Percentiles rank a stretch among this genome's conserved stretches.
Conservation (phyloP, 225 moss, liverwort and hornwort species). For the Rhytidiadelphus loreus region DNA sequence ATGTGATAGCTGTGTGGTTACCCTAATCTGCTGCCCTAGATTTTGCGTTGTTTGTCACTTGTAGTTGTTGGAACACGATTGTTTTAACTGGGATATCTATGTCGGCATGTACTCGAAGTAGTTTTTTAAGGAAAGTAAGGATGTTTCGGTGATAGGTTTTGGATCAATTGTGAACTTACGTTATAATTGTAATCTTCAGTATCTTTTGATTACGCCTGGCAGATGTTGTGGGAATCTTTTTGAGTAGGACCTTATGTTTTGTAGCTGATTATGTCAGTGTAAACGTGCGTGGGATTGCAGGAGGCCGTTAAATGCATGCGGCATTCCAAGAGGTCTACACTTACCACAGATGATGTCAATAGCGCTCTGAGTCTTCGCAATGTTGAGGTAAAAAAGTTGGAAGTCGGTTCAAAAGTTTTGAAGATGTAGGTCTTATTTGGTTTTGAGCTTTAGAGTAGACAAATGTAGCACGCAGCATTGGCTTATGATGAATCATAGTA, state of each 20-base stretch:
- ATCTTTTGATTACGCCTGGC: background rate
- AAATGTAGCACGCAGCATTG: background rate
- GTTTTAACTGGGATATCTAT: background rate
- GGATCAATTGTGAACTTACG: background rate
- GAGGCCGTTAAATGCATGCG: conserved; percentile 99
- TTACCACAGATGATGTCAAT: conserved; percentile 96
- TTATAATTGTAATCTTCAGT: background rate
- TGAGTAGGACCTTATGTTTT: background rate
- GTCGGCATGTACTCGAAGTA: background rate
- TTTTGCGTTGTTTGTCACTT: background rate
- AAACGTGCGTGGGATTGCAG: conserved; percentile 27
- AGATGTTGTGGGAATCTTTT: background rate
- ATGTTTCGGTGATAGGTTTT: background rate
- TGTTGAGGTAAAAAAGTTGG: conserved; percentile 59
- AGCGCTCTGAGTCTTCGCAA: conserved; percentile 92
- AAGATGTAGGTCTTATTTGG: background rate
- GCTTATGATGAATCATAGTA: background rate
- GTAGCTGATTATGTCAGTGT: background rate
- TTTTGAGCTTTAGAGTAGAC: background rate
- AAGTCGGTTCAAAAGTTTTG: background rate
- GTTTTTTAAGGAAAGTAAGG: background rate
- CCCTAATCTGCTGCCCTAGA: background rate
- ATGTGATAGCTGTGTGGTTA: background rate
- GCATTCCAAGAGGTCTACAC: conserved; percentile 86
- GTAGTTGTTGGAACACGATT: background rate